Evolutionary conservation across 495 filamentous ascomycete species (phyloP).

Genomic region (Amphirosellinia nigrospora): DNA sequence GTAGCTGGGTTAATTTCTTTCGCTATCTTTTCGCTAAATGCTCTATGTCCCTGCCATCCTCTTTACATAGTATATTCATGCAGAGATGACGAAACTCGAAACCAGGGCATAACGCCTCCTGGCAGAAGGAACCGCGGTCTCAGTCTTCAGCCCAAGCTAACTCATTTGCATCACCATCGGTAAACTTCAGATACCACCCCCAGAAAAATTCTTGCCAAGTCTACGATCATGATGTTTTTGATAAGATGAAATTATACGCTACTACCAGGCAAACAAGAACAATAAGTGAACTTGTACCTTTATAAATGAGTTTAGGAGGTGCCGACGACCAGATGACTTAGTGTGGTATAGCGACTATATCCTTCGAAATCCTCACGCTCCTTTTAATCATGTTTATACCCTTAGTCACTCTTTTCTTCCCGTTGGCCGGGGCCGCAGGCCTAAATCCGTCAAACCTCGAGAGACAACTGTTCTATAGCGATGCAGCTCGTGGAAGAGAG

Average conservation of each 20-base stretch:
- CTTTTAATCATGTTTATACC: neutral
- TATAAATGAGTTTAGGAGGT: neutral
- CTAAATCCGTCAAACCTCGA: neutral
- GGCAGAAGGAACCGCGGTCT: neutral
- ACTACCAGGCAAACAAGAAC: neutral
- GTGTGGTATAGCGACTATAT: neutral
- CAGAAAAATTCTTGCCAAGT: neutral
- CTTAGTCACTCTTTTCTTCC: neutral
- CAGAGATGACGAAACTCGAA: neutral
- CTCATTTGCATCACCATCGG: neutral
- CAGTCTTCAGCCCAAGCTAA: neutral
- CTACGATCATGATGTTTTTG: neutral
- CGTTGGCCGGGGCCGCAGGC: neutral
- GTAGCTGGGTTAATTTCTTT: neutral
- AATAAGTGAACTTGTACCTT: neutral
- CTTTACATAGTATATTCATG: no score
- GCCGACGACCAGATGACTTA: neutral
- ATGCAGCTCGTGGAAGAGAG: conserved; percentile 5
- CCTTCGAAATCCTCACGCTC: neutral
- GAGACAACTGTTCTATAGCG: neutral
- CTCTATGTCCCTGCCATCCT: neutral
- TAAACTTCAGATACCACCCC: neutral
- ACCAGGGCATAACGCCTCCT: neutral
- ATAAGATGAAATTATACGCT: neutral
- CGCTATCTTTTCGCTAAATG: neutral